Evolutionary conservation across 495 filamentous ascomycete species (phyloP).

Genomic region (Aspergillus campestris): DNA sequence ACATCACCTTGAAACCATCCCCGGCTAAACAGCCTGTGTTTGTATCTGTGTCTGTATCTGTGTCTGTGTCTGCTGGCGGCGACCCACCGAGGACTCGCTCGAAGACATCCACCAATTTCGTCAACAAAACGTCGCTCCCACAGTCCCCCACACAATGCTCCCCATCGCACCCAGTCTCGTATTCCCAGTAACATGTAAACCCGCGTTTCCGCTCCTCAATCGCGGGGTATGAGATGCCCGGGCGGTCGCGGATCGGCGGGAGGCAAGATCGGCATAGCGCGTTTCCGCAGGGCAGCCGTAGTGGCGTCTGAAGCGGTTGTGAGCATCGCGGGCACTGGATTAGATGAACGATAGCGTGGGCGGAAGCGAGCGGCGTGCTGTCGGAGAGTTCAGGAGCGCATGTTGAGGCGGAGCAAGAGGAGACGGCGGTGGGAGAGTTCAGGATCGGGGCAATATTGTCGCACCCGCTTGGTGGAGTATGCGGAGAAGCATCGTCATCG

Average conservation of each 20-base stretch:
- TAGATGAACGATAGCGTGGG: slow-evolving; percentile 51
- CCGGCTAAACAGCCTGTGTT: slow-evolving; percentile 12
- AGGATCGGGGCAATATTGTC: neutral
- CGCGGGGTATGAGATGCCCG: slow-evolving; percentile 67
- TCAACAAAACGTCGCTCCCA: slow-evolving; percentile 63
- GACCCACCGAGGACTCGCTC: slow-evolving; percentile 30
- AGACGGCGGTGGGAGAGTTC: neutral
- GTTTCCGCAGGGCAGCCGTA: slow-evolving; percentile 78
- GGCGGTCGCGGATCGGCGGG: slow-evolving; percentile 51
- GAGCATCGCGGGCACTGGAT: slow-evolving; percentile 73
- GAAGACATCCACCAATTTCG: slow-evolving; percentile 52
- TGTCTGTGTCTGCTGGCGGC: too few species aligned
- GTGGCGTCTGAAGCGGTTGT: slow-evolving; percentile 53
- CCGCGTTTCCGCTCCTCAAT: slow-evolving; percentile 53
- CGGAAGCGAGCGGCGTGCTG: neutral
- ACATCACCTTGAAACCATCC: slow-evolving; percentile 30
- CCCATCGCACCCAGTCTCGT: slow-evolving; percentile 41
- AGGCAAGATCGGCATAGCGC: slow-evolving; percentile 69
- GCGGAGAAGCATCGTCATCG: slow-evolving; percentile 12
- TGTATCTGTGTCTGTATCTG: neutral
- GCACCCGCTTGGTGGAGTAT: slow-evolving; percentile 2
- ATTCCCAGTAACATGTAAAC: slow-evolving; percentile 59
- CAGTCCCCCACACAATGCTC: slow-evolving; percentile 75
- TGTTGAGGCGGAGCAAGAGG: slow-evolving; percentile 1
- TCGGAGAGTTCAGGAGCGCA: neutral